Evolutionary conservation across 257 asterid genomes (phyloP).

Genomic region (Rehmannia glutinosa): DNA sequence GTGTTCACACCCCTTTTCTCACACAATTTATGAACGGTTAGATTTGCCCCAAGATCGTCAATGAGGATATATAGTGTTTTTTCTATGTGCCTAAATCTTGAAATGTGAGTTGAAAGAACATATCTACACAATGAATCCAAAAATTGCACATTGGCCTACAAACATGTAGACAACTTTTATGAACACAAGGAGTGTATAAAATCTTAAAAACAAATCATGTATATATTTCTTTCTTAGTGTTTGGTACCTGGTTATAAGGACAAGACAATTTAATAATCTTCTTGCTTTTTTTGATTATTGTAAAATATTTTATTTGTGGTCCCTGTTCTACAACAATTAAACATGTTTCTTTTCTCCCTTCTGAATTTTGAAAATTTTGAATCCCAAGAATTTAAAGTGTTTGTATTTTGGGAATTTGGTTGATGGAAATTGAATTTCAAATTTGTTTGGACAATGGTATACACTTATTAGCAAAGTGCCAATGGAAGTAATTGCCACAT

Average conservation of each 20-base stretch:
- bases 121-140: slow-evolving; percentile 16
- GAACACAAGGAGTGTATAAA: slow-evolving; percentile 15
- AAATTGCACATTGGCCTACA: slow-evolving; percentile 29
- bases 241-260: slow-evolving; percentile 21
- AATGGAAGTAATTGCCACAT: too few species aligned
- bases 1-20: slow-evolving; percentile 22
- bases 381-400: slow-evolving; percentile 14
- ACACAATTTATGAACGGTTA: background rate
- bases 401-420: slow-evolving; percentile 9
- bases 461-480: slow-evolving; percentile 18
- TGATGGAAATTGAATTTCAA: slow-evolving; percentile 16
- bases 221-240: slow-evolving; percentile 6
- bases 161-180: slow-evolving; percentile 20
- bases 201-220: slow-evolving; percentile 22
- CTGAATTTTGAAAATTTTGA: background rate
- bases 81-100: background rate
- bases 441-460: slow-evolving; percentile 17
- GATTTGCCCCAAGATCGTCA: too few species aligned
- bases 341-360: slow-evolving; percentile 3
- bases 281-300: background rate
- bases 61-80: too few species aligned
- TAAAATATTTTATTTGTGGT: background rate
- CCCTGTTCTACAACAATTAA: background rate
- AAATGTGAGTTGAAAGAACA: slow-evolving; percentile 5
- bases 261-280: slow-evolving; percentile 8